Evolutionary conservation across 352 stramenopile species (phyloP), one percentile per base, ranked within the genome.

Genomic region (Phytophthora palmivora): DNA sequence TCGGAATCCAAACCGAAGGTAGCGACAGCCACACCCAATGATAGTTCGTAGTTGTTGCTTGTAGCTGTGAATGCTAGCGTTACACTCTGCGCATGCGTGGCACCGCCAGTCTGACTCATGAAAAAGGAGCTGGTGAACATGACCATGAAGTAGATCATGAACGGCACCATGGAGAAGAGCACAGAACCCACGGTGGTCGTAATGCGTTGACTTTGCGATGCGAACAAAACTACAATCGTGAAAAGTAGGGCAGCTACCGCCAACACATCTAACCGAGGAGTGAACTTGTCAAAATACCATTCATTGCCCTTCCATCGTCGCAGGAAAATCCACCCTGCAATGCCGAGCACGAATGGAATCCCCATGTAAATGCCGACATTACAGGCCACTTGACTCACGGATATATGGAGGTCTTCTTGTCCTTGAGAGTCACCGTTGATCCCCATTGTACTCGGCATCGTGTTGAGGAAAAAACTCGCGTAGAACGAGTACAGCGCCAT

Each of bases 31-130:
- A 92, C 73, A 6, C 80, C 86, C 24, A 91, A 66, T 26, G 82
- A 87, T 39, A 94, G 59, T 57, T 93, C 86, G 62, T 91, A 95
- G 67, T 93, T 93, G 79, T 93, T 95, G 67, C 82, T 92, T n/a
- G 79, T 87, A n/a, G 82, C 82, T 30, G 88, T 93, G 60, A 95
- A 90, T 21, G 80, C 74, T 7, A 89, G 70, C 24, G 76, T 76
- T 11, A 72, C 64, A 44, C 72, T 70, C 58, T 85, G 80, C 8
- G 61, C 26, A 64, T 88, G 87, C 4, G 58, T 74, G n/a, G 67
- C 75, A 12, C 74, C 78, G 22, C 65, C 53, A 16, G 15, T 34
- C 32, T 58, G 47, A 33, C 77, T 78, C 54, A 85, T 55, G 33
- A 49, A 39, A 56, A 87, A 87, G 32, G 79, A 79, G 10, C 44